Percentiles rank a stretch among this genome's conserved stretches.
Evolutionary conservation across 2,329 filamentous ascomycete species (phyloP).

Genomic region (Neophaeococcomyces aloes): DNA sequence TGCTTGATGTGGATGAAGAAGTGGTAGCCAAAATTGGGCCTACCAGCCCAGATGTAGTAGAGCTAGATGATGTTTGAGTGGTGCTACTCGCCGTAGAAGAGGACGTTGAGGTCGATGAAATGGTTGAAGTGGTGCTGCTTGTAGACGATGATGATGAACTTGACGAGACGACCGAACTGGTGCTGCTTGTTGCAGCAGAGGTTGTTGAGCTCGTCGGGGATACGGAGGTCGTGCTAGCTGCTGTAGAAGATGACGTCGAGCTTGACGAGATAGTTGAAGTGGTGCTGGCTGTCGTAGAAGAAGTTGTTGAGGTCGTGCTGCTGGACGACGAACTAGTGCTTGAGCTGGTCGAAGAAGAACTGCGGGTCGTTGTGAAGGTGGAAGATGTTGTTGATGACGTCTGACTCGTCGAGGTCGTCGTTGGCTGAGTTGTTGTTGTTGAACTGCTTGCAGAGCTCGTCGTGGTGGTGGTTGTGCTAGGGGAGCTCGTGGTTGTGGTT

Average conservation of each 20-base stretch:
- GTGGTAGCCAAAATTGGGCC: background rate
- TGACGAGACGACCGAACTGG: too few species aligned
- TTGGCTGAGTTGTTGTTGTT: background rate
- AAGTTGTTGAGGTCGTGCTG: background rate
- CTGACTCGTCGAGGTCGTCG: background rate
- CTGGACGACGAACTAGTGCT: too few species aligned
- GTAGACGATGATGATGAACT: too few species aligned
- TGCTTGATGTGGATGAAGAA: background rate
- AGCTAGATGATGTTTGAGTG: slow-evolving; percentile 6
- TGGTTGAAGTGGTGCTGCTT: slow-evolving; percentile 2
- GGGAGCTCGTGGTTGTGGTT: background rate
- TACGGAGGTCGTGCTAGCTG: too few species aligned
- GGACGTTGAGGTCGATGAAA: background rate
- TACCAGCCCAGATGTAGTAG: background rate
- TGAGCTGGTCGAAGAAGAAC: too few species aligned
- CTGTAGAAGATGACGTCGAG: background rate
- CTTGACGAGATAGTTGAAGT: slow-evolving; percentile 7
- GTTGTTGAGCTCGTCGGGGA: too few species aligned
- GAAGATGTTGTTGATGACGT: background rate
- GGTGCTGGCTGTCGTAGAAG: background rate
- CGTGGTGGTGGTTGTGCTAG: slow-evolving; percentile 3
- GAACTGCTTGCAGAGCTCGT: background rate
- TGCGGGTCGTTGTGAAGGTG: too few species aligned
- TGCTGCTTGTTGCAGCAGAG: too few species aligned
- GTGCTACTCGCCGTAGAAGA: background rate